Base-by-base conservation (phyloP, 1,284 basidiomycete species). In the Sporisorium sorghi region DNA sequence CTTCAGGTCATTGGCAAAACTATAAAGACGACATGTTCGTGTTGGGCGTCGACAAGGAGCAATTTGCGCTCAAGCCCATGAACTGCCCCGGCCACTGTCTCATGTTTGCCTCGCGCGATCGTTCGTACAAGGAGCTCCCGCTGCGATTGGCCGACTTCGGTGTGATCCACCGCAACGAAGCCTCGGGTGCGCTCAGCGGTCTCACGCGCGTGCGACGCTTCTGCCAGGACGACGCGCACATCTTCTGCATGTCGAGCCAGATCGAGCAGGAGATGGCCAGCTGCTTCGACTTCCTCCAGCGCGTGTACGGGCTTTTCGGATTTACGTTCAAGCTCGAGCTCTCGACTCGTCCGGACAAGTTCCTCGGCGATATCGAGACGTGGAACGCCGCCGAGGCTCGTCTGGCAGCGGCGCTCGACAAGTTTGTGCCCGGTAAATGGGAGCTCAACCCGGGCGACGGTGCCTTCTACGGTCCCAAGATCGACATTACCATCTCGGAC, bases 121-220 rank as follows among this genome's bases (percentile, higher is more conserved):
- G 97, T 69, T 92, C 91, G 68, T 98, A 98, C 88, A 92, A 92
- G 85, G 97, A 99, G 86, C 88, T 99, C 21, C 97, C 97, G 2
- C 90, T 99, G 75, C 90, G 97, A 21, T 93, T 97, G 90, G 97
- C 97, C 17, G 97, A 99, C 85, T 99, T 99, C 83, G 97, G 97
- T 82, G 94, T 99, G 67, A 88, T 99, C 64, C 97, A 99, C 86
- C 88, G 97, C 68, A 99, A 99, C 83, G 97, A 99, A 85, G 95
- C 97, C 0, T 93, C 91, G 46, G 97, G 97, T 50, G 94, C 96
- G 8, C 87, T 99, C 73, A 93, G 92, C 10, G 97, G 97, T 17
- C 86, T 99, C 80, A 97, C 94, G 17, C 89, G 97, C 73, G 97
- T 99, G 50, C 88, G 97, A 62, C 87, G 97, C 51, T 99, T 99